Base-by-base conservation (phyloP, 768 basidiomycete genomes). In the Porphyrellus cyaneotinctus region DNA sequence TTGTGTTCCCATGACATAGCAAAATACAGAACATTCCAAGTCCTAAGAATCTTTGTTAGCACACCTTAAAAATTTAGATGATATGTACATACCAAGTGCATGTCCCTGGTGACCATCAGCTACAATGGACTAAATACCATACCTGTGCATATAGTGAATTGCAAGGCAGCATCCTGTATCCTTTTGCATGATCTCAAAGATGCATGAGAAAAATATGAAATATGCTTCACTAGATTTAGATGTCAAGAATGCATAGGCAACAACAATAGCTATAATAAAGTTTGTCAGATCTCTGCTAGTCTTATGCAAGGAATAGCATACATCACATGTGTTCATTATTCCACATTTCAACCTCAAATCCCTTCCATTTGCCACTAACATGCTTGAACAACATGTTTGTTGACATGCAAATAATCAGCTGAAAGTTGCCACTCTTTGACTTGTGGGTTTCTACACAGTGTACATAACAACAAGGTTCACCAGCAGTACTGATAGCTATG, bases 261-360 rank as follows among this genome's bases (percentile, higher is more conserved):
- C 22, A 20, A 50, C 30, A 37, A 53, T 30, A 20, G 38, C 56
- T 57, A 45, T 4, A 33, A 37, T n/a, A n/a, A n/a, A n/a, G n/a
- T n/a, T n/a, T n/a, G n/a, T n/a, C n/a, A n/a, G n/a, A n/a, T n/a
- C n/a, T n/a, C n/a, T n/a, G n/a, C n/a, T n/a, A n/a, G n/a, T n/a
- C n/a, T n/a, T n/a, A n/a, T n/a, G n/a, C n/a, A n/a, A n/a, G n/a
- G n/a, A 28, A 36, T 11, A 37, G 42, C 48, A 17, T 17, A 54
- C 53, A 50, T 3, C 7, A 3, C 38, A 41, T 41, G 20, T 46
- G 26, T 2, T 31, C 2, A 32, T 32, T 26, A 6, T 47, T 33
- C 54, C 54, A 55, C 0, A 37, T 24, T 22, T 55, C 33, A 30
- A 55, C 39, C 7, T 55, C 44, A 12, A 55, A 55, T 10, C 43